A percentile compares a stretch with the other conserved stretches of the same genome.
Conservation (phyloP, 352 stramenopile species). For the Globisporangium echinulatum region DNA sequence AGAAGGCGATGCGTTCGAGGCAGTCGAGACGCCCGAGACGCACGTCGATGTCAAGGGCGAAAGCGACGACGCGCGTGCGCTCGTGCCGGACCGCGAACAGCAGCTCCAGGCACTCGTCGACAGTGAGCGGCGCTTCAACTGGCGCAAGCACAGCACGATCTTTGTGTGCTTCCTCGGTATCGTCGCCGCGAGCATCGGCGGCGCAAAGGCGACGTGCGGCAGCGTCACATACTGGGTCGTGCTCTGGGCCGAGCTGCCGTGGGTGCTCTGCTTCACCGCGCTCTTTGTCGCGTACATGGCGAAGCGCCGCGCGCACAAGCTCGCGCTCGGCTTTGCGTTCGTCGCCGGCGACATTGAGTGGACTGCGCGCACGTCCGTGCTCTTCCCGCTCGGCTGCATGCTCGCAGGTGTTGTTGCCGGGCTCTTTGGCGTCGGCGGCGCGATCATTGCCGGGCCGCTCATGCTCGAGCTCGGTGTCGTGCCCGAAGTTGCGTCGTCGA, state of each 20-base stretch:
- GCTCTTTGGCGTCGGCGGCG: conserved; percentile 45
- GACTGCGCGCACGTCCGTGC: conserved; percentile 28
- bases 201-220: conserved; percentile 10
- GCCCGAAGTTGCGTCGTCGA: conserved; percentile 42
- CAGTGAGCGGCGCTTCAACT: conserved; percentile 29
- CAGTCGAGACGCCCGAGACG: conserved; percentile 7
- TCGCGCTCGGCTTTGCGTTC: conserved; percentile 28
- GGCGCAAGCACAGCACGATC: conserved; percentile 29
- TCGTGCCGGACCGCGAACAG: conserved; percentile 14
- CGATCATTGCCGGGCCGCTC: conserved; percentile 48
- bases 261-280: conserved; percentile 37
- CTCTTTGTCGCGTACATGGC: conserved; percentile 24
- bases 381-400: conserved; percentile 29
- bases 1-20: conserved; percentile 5
- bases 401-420: conserved; percentile 34
- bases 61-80: conserved; percentile 5
- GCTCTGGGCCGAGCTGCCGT: conserved; percentile 38
- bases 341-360: conserved; percentile 36
- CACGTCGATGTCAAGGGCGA: conserved; percentile 1
- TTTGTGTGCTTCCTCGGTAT: conserved; percentile 20
- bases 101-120: conserved; percentile 14
- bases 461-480: conserved; percentile 56
- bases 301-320: conserved; percentile 33
- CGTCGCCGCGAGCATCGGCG: conserved; percentile 20
- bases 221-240: conserved; percentile 22